Percentiles rank a stretch among this genome's conserved stretches.
These are phyloP conservation scores for Lasiosphaeris hirsuta DNA, from an alignment of 495 filamentous ascomycete species.

Conservation along the genomic window DNA sequence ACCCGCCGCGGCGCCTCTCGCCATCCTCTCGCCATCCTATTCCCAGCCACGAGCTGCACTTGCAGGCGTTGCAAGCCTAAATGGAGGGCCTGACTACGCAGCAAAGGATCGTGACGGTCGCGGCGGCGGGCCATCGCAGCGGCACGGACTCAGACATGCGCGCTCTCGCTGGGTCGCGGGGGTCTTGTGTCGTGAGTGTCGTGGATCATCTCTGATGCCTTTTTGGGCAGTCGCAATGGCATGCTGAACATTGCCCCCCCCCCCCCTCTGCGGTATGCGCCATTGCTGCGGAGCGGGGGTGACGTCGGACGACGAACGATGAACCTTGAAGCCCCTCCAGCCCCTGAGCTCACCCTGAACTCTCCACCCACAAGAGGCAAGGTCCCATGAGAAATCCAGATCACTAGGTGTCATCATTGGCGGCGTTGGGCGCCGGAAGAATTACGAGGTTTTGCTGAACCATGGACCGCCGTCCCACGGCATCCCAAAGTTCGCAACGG, in stretches of 20 bases:
- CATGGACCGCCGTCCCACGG: slow-evolving; percentile 16
- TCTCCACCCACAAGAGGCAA: background rate
- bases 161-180: background rate
- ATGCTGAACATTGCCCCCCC: too few species aligned
- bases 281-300: background rate
- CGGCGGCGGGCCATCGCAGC: slow-evolving; percentile 9
- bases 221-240: too few species aligned
- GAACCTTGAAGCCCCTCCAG: too few species aligned
- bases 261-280: too few species aligned
- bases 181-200: background rate
- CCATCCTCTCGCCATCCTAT: background rate
- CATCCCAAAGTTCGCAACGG: background rate
- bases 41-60: background rate
- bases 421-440: slow-evolving; percentile 19
- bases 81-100: background rate
- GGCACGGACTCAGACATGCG: background rate
- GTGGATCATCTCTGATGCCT: background rate
- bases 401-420: slow-evolving; percentile 26
- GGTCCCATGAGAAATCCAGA: slow-evolving; percentile 16
- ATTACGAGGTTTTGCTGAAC: slow-evolving; percentile 14
- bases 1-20: too few species aligned
- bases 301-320: background rate
- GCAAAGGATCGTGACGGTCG: background rate
- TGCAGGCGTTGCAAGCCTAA: background rate
- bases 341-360: too few species aligned